A percentile compares a stretch with the other conserved stretches of the same genome.
Conservation (phyloP, 2,329 filamentous ascomycete species). For the Fusarium vanettenii region DNA sequence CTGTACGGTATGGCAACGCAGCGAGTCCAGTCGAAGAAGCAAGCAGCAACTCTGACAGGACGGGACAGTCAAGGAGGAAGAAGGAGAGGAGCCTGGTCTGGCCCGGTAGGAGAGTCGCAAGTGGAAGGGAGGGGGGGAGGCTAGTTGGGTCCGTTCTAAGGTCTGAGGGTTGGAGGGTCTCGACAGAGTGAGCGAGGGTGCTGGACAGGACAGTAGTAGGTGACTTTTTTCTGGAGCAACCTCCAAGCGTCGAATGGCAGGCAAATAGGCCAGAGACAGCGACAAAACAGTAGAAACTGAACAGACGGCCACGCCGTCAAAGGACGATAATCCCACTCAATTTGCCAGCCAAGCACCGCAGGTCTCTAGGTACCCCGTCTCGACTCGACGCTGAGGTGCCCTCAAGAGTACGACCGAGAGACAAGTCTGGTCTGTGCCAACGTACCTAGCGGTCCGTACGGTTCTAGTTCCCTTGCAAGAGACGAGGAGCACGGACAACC, state of each 20-base stretch:
- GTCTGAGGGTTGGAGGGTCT: conserved; percentile 12
- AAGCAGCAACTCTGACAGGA: background rate
- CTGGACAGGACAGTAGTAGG: background rate
- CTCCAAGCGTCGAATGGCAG: conserved; percentile 14
- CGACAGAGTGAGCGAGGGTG: background rate
- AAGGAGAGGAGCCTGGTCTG: background rate
- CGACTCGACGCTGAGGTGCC: conserved; percentile 12
- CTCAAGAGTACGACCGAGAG: conserved; percentile 17
- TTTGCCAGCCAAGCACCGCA: conserved; percentile 18
- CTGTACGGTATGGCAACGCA: background rate
- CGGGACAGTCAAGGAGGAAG: background rate
- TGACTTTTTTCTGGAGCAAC: conserved; percentile 6
- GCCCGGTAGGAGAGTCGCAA: background rate
- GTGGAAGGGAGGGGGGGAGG: background rate
- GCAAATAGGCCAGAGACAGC: conserved; percentile 8
- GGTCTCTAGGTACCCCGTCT: conserved; percentile 1
- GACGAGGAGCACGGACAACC: conserved; percentile 31
- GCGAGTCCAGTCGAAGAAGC: background rate
- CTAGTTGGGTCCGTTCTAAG: conserved; percentile 7
- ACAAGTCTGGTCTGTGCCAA: conserved; percentile 30
- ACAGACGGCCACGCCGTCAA: conserved; percentile 5
- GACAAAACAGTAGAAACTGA: conserved; percentile 12
- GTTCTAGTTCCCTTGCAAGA: conserved; percentile 28
- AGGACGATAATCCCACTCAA: conserved; percentile 29
- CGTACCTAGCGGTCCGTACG: conserved; percentile 15